phyloP scores from a whole-genome alignment of 352 stramenopile genomes.

The Pythium brachiatum region DNA sequence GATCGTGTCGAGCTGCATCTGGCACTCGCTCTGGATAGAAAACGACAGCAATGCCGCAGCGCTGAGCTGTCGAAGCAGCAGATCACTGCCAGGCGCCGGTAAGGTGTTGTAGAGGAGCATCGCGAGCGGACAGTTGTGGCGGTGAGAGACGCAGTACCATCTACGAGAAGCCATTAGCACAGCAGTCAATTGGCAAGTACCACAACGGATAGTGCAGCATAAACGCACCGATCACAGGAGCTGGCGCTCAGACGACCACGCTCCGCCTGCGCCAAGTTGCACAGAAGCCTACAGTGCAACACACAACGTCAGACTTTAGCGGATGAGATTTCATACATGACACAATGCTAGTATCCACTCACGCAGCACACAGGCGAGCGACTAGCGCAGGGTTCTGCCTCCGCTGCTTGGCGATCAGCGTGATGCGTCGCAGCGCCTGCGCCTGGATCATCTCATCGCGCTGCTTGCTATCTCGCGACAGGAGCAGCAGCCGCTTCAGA shows the following conservation, averaged over 20 bases:
- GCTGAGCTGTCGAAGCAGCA: constrained; percentile 38
- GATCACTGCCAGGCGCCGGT: constrained; percentile 17
- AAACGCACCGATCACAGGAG: constrained; percentile 51
- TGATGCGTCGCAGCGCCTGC: constrained; percentile 51
- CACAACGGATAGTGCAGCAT: neutral
- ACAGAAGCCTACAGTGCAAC: constrained; percentile 43
- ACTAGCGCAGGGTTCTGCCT: constrained; percentile 29
- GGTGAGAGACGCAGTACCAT: constrained; percentile 67
- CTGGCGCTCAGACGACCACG: constrained; percentile 51
- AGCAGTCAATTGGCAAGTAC: too few species aligned
- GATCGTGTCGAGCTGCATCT: constrained; percentile 61
- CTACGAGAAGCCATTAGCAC: constrained; percentile 20
- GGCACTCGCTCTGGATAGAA: constrained; percentile 68
- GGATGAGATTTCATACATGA: constrained; percentile 1
- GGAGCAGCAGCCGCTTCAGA: constrained; percentile 47
- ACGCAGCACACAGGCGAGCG: constrained; percentile 3
- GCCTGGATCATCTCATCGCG: constrained; percentile 59
- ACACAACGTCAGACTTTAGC: neutral
- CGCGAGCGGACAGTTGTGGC: constrained; percentile 64
- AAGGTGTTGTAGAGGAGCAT: constrained; percentile 42
- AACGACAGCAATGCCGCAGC: constrained; percentile 58
- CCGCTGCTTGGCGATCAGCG: constrained; percentile 37
- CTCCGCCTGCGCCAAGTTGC: constrained; percentile 57
- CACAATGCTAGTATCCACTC: neutral
- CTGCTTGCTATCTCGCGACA: constrained; percentile 44